Percentiles rank a stretch among this genome's conserved stretches.
Conservation (phyloP, 345 rosid genomes). For the Angophora floribunda region DNA sequence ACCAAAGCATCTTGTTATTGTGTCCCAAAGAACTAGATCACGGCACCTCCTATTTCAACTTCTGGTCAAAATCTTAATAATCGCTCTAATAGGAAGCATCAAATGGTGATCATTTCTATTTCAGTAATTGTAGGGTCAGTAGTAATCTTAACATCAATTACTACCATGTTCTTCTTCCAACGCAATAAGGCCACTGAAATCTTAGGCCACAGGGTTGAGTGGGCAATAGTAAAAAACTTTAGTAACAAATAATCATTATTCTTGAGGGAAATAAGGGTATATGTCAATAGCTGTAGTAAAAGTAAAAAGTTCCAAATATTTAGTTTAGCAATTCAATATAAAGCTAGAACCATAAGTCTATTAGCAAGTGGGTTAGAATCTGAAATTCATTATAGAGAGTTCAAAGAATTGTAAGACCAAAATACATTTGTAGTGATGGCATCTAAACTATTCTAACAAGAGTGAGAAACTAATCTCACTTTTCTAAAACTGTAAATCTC, state of each 20-base stretch:
- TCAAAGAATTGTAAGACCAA: background rate
- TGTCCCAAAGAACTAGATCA: background rate
- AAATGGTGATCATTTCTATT: slow-evolving; percentile 10
- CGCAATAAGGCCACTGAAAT: slow-evolving; percentile 67
- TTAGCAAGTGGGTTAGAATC: background rate
- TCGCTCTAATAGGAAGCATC: slow-evolving; percentile 15
- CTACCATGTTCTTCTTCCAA: slow-evolving; percentile 31
- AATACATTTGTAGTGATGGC: background rate
- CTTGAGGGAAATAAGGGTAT: background rate
- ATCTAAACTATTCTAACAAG: background rate
- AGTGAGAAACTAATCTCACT: background rate
- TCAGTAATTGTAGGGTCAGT: slow-evolving; percentile 32
- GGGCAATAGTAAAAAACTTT: slow-evolving; percentile 83
- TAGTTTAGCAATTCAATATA: background rate
- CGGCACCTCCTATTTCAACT: slow-evolving; percentile 19
- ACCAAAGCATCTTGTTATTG: slow-evolving; percentile 4
- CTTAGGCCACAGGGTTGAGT: slow-evolving; percentile 85
- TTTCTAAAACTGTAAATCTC: background rate
- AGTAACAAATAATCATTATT: slow-evolving; percentile 41
- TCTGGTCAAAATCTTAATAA: slow-evolving; percentile 3
- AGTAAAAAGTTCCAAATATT: background rate
- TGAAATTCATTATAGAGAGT: background rate
- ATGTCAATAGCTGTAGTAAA: background rate
- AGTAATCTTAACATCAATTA: slow-evolving; percentile 19
- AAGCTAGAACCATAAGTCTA: background rate